Percentiles rank a stretch among this genome's conserved stretches.
phyloP scores from a whole-genome alignment of 768 basidiomycete genomes.

The Lentinula raphanica region DNA sequence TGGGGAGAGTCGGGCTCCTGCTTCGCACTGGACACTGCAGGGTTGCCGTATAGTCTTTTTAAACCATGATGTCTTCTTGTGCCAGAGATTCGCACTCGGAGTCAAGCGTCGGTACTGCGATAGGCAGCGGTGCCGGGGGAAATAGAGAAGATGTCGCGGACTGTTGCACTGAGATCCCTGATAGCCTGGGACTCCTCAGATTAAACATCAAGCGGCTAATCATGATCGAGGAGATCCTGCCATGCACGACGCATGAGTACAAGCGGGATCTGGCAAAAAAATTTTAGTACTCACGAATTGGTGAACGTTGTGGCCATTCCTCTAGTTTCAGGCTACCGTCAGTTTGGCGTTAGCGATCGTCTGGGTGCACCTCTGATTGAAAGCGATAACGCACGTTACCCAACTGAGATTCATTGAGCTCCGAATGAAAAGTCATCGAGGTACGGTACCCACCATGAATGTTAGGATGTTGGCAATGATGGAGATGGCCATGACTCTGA shows the following conservation, averaged over 20 bases:
- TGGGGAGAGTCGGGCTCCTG: too few relatives aligned
- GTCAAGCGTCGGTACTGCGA: not conserved
- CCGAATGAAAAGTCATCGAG: not conserved
- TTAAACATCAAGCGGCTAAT: slow-evolving; percentile 16
- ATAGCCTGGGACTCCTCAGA: slow-evolving; percentile 15
- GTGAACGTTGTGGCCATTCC: slow-evolving; percentile 6
- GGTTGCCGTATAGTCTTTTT: too few relatives aligned
- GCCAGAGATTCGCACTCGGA: not conserved
- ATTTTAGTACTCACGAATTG: not conserved
- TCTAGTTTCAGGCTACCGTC: not conserved
- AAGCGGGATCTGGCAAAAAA: too few relatives aligned
- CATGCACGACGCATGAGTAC: not conserved
- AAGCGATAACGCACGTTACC: not conserved
- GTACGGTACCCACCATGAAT: not conserved
- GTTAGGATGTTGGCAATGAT: slow-evolving; percentile 2
- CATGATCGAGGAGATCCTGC: slow-evolving; percentile 14
- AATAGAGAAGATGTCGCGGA: not conserved
- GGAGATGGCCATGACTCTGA: slow-evolving; percentile 1
- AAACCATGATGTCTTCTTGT: not conserved
- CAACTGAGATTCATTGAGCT: not conserved
- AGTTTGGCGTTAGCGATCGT: not conserved
- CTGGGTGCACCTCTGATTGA: not conserved
- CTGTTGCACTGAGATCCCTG: not conserved
- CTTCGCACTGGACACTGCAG: too few relatives aligned
- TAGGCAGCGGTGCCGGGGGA: not conserved